phyloP scores from a whole-genome alignment of 148 eudicot species.

The Agrostemma githago region DNA sequence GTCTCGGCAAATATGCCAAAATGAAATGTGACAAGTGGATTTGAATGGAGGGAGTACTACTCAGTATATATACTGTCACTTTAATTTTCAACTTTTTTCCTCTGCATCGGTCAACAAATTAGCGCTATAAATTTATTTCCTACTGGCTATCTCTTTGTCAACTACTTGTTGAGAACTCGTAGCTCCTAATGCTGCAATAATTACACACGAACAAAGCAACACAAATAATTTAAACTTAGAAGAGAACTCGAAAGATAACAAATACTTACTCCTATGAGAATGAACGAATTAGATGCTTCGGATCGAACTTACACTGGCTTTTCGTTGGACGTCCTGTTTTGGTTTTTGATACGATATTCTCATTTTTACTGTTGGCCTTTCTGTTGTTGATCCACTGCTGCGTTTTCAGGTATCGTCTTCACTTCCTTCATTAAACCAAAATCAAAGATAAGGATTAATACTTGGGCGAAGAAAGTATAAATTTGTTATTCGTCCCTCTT shows the following conservation, averaged over 20 bases:
- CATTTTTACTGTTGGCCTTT: constrained; percentile 11
- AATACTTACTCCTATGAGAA: not conserved
- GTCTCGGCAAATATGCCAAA: too few species aligned
- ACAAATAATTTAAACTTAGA: not conserved
- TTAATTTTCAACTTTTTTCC: too few species aligned
- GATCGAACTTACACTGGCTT: constrained; percentile 26
- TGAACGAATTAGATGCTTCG: not conserved
- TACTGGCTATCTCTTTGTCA: constrained; percentile 43
- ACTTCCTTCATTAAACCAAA: constrained; percentile 10
- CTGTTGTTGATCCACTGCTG: constrained; percentile 5
- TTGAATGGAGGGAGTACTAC: too few species aligned
- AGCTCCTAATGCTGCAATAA: constrained; percentile 27
- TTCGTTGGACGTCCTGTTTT: constrained; percentile 18
- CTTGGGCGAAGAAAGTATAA: not conserved
- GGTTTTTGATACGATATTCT: constrained; percentile 17
- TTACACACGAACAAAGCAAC: not conserved
- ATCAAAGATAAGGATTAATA: not conserved
- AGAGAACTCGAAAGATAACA: not conserved
- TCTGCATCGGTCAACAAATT: too few species aligned
- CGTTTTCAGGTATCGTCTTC: constrained; percentile 13
- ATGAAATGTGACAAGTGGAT: too few species aligned
- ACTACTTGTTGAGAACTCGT: constrained; percentile 24
- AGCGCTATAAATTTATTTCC: too few species aligned
- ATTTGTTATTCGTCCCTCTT: not conserved
- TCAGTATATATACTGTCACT: too few species aligned